Evolutionary conservation across 78 protist species (phyloP).

Genomic region (Protostelium mycophagum): DNA sequence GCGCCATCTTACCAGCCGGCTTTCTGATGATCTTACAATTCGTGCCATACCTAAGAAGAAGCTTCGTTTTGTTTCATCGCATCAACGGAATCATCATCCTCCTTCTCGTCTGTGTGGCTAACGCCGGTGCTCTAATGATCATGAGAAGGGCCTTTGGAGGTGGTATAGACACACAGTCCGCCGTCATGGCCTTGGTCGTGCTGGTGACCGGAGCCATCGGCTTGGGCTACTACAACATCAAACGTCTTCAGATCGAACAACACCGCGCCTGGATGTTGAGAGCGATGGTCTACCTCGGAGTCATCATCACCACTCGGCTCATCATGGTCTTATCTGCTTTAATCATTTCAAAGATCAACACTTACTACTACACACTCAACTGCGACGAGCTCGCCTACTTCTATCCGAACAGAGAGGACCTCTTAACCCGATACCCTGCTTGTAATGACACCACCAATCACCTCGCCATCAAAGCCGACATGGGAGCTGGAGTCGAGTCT

Average conservation of each 20-base stretch:
- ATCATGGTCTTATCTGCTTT: not conserved
- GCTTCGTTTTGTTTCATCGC: not conserved
- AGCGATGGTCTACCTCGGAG: not conserved
- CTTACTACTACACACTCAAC: not conserved
- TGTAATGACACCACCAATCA: not conserved
- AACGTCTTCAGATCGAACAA: not conserved
- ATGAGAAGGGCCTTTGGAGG: not conserved
- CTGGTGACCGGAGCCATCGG: not conserved
- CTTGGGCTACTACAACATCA: not conserved
- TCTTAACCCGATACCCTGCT: not conserved
- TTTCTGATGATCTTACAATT: not conserved
- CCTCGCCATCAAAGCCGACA: not conserved
- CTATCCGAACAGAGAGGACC: not conserved
- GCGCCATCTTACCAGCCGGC: not conserved
- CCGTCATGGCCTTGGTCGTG: not conserved
- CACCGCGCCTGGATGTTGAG: not conserved
- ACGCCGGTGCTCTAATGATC: not conserved
- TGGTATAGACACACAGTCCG: not conserved
- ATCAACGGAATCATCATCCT: not conserved
- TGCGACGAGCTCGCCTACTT: not conserved
- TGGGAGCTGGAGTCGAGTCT: not conserved
- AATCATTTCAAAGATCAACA: not conserved
- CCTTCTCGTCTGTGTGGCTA: not conserved
- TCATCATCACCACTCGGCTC: not conserved
- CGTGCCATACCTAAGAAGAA: not conserved